A percentile compares a stretch with the other conserved stretches of the same genome.
Conservation (phyloP, 2,329 filamentous ascomycete species). For the Aspergillus texensis region DNA sequence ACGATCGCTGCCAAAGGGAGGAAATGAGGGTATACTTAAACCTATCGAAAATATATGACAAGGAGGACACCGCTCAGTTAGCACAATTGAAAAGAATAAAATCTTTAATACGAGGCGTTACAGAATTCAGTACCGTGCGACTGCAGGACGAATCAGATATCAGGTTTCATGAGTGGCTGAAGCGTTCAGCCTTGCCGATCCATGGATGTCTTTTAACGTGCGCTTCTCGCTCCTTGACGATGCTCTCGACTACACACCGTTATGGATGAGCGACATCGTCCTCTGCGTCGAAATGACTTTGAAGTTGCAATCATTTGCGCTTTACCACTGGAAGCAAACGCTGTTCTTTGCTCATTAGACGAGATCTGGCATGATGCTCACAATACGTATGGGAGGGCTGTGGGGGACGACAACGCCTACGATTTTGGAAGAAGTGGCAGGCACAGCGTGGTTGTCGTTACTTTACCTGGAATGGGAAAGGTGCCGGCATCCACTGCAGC, state of each 20-base stretch:
- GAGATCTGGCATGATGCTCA: background rate
- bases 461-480: background rate
- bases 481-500: slow-evolving; percentile 1
- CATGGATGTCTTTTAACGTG: background rate
- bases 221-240: background rate
- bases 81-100: background rate
- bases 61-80: background rate
- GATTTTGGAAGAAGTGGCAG: background rate
- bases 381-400: slow-evolving; percentile 2
- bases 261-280: background rate
- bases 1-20: too few relatives aligned
- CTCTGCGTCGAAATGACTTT: background rate
- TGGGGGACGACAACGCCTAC: slow-evolving; percentile 9
- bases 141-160: background rate
- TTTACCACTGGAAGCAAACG: background rate
- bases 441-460: slow-evolving; percentile 6
- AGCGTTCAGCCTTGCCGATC: background rate
- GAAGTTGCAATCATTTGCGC: background rate
- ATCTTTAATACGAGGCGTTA: background rate
- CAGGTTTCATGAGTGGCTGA: background rate
- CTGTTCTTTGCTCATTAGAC: background rate
- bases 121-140: background rate
- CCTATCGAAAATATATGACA: background rate
- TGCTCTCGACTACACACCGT: background rate
- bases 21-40: too few relatives aligned